A percentile compares a stretch with the other conserved stretches of the same genome.
phyloP scores from a whole-genome alignment of 768 basidiomycete genomes.

The Hericium alpestre region DNA sequence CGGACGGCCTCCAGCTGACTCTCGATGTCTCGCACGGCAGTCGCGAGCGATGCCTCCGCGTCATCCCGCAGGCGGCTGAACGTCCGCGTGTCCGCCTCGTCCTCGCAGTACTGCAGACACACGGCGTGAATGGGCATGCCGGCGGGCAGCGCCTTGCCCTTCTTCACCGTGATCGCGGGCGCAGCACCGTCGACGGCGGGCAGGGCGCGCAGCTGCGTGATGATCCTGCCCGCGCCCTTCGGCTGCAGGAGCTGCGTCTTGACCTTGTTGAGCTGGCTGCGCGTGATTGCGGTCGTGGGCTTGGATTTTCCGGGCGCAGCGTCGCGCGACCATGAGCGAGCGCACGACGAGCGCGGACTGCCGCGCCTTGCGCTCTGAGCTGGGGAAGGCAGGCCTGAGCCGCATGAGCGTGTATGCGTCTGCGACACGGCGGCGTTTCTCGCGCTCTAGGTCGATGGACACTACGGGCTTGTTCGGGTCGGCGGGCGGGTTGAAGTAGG shows the following conservation, averaged over 20 bases:
- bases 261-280: conserved; percentile 48
- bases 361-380: conserved; percentile 50
- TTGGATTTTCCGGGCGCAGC: conserved; percentile 21
- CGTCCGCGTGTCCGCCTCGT: conserved; percentile 48
- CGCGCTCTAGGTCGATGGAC: not conserved
- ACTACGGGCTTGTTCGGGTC: not conserved
- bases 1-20: not conserved
- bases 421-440: not conserved
- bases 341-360: conserved; percentile 55
- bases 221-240: conserved; percentile 59
- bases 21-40: not conserved
- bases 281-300: conserved; percentile 30
- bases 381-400: conserved; percentile 8
- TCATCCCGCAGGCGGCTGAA: conserved; percentile 36
- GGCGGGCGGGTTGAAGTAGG: not conserved
- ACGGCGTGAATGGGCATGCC: conserved; percentile 65
- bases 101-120: conserved; percentile 55
- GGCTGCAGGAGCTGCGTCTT: conserved; percentile 59
- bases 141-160: conserved; percentile 17
- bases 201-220: conserved; percentile 55
- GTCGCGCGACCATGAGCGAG: conserved; percentile 47
- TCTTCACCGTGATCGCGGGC: conserved; percentile 21
- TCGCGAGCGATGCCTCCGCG: not conserved
- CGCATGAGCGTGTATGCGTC: not conserved
- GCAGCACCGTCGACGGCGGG: conserved; percentile 33